phyloP scores from a whole-genome alignment of 345 rosid species.

The Diplotaxis tenuifolia region DNA sequence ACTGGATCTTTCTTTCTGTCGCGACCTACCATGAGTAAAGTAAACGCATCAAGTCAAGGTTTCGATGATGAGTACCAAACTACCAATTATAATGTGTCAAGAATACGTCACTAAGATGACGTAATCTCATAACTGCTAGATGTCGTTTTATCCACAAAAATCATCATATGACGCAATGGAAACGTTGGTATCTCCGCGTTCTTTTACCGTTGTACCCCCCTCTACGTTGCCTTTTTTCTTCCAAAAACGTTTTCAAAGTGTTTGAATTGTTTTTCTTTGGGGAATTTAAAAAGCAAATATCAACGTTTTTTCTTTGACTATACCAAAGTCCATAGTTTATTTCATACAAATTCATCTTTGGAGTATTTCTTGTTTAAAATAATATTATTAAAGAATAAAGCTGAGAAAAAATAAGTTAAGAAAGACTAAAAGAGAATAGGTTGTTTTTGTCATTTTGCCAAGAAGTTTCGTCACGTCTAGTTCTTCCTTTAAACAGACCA shows the following conservation, averaged over 20 bases:
- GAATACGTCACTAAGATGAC: constrained; percentile 1
- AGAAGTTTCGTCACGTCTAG: constrained; percentile 10
- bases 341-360: not conserved
- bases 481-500: constrained; percentile 14
- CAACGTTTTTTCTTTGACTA: not conserved
- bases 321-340: not conserved
- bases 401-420: not conserved
- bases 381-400: not conserved
- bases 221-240: not conserved
- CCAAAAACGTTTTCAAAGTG: not conserved
- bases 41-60: constrained; percentile 31
- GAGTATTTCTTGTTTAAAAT: not conserved
- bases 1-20: not conserved
- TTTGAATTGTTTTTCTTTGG: not conserved
- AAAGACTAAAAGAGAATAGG: not conserved
- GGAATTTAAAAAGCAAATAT: not conserved
- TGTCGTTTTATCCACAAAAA: constrained; percentile 3
- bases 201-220: constrained; percentile 17
- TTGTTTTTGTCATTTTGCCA: not conserved
- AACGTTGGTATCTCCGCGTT: not conserved
- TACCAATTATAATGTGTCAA: not conserved
- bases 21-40: constrained; percentile 29
- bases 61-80: not conserved
- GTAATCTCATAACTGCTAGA: constrained; percentile 7
- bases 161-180: constrained; percentile 8